phyloP scores from a whole-genome alignment of 1,284 basidiomycete genomes.

The Heterobasidion irregulare region DNA sequence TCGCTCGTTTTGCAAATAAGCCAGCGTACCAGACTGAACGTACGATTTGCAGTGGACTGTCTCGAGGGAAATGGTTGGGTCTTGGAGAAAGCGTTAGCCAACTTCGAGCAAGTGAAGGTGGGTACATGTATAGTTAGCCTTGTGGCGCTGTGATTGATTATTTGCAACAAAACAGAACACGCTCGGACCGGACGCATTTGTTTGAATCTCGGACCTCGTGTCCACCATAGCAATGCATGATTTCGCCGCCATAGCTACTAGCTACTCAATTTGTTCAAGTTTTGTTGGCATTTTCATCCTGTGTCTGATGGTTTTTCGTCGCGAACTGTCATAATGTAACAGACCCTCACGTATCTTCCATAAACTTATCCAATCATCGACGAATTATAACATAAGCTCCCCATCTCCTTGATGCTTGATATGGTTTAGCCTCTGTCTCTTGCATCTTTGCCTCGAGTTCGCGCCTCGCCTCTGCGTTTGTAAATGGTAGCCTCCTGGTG shows the following conservation, averaged over 20 bases:
- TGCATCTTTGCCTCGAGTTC: background rate
- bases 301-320: background rate
- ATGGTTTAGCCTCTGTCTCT: background rate
- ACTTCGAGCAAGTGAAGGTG: constrained; percentile 81
- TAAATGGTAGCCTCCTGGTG: background rate
- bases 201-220: constrained; percentile 6
- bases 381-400: background rate
- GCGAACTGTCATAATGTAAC: background rate
- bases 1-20: constrained; percentile 60
- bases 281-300: too few relatives aligned
- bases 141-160: background rate
- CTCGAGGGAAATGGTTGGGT: constrained; percentile 79
- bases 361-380: background rate
- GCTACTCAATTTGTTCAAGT: too few relatives aligned
- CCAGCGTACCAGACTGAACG: constrained; percentile 68
- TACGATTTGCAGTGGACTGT: constrained; percentile 73
- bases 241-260: too few relatives aligned
- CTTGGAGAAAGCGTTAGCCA: constrained; percentile 62
- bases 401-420: background rate
- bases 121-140: constrained; percentile 14
- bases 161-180: constrained; percentile 11
- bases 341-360: background rate
- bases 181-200: constrained; percentile 16
- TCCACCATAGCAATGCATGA: too few relatives aligned
- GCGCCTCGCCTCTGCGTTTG: background rate